phyloP scores from a whole-genome alignment of 2,329 filamentous ascomycete genomes.

The Macrophomina phaseolina region DNA sequence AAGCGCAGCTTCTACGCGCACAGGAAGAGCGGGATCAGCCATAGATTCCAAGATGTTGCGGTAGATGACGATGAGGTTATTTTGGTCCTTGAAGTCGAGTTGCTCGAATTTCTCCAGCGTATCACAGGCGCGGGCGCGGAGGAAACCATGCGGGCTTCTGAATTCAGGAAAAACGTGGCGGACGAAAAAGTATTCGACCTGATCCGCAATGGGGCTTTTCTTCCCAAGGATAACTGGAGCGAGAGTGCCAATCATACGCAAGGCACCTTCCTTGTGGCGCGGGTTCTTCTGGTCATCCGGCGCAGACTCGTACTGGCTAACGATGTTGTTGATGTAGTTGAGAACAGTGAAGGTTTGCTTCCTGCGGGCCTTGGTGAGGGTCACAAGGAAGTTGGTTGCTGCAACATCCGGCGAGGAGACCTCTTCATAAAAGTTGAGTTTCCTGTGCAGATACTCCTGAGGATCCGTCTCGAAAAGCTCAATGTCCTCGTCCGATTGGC shows the following conservation, averaged over 20 bases:
- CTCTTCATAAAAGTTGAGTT: slow-evolving; percentile 97
- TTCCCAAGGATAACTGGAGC: slow-evolving; percentile 94
- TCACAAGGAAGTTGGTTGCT: slow-evolving; percentile 94
- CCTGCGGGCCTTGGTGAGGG: slow-evolving; percentile 89
- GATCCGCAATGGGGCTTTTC: slow-evolving; percentile 96
- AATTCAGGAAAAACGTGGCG: slow-evolving; percentile 99
- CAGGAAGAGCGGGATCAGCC: slow-evolving; percentile 90
- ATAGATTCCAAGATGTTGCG: slow-evolving; percentile 96
- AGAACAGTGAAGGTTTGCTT: slow-evolving; percentile 96
- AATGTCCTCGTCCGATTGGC: slow-evolving; percentile 88
- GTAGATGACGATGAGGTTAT: slow-evolving; percentile 96
- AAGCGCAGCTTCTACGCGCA: slow-evolving; percentile 90
- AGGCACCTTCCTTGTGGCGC: slow-evolving; percentile 91
- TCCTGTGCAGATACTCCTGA: slow-evolving; percentile 94
- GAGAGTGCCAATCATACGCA: slow-evolving; percentile 96
- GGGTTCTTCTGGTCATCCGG: slow-evolving; percentile 91
- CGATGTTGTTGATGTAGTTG: slow-evolving; percentile 92
- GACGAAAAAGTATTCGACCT: slow-evolving; percentile 98
- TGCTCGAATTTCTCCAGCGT: slow-evolving; percentile 98
- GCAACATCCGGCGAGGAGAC: slow-evolving; percentile 93
- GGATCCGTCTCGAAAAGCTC: slow-evolving; percentile 94
- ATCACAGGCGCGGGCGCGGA: slow-evolving; percentile 93
- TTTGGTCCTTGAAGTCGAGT: slow-evolving; percentile 93
- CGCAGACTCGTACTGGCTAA: slow-evolving; percentile 87
- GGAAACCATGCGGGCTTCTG: slow-evolving; percentile 86